Evolutionary conservation across 2,329 filamentous ascomycete genomes (phyloP), one percentile per base, ranked within the genome.

Genomic region (Dactylellina haptotyla): DNA sequence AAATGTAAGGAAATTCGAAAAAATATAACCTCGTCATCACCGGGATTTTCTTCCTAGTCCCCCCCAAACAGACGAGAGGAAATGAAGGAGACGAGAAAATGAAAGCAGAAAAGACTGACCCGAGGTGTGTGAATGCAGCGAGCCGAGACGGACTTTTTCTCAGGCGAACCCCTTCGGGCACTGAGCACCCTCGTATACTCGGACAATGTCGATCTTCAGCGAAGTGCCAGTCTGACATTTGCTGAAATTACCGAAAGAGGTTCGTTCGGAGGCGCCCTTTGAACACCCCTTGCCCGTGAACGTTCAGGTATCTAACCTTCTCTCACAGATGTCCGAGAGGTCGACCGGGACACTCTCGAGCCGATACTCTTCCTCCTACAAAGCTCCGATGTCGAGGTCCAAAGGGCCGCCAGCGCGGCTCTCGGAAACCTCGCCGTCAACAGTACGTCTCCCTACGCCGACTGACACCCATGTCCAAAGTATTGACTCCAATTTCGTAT

Each of bases 201-300:
- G 67, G 93, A 98, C 82, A 99, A 99, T 83, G 93, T 99, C 80
- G 95, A 99, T 81, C 86, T 99, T 59, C 95, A 99, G 83, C 88
- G 95, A 77, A 98, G 95, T 83, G 95, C 95, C 59, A 98, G 94
- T 81, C 87, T 99, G 81, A 99, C 95, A 1, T 99, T 99, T 85
- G 95, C 95, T 73, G 95, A 99, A 82, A 99, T 99, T 77, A 99
- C 95, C 39, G 95, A 99, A 83, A 84, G 94, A 92, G 94, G 95
- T 97, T 86, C 78, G 61, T 37, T 18, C 25, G n/a, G 32, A 51
- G 9, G 39, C 28, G 23, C 51, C 45, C 18, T 16, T 16, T n/a
- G 20, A 10, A 8, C n/a, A 70, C 18, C 12, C 34, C 34, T 18
- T 32, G n/a, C 20, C 20, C 53, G 9, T 34, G 10, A 41, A n/a